Evolutionary conservation across 768 basidiomycete genomes (phyloP).

Genomic region (Sarcodon sp.): DNA sequence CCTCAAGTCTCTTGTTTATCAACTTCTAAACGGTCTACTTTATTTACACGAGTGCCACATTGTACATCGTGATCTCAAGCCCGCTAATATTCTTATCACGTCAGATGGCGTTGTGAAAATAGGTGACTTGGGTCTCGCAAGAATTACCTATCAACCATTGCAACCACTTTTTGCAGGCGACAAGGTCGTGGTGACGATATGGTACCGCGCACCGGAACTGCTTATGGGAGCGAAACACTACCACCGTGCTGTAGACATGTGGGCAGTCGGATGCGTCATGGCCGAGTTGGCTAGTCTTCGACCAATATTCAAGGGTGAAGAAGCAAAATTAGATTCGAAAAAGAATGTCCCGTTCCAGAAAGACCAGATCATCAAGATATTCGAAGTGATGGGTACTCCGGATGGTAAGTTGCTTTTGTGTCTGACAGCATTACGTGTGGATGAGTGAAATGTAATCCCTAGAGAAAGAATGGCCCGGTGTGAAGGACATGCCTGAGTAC

Average conservation of each 20-base stretch:
- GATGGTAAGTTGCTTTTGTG: constrained; percentile 38
- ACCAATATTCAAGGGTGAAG: constrained; percentile 98
- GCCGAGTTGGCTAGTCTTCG: constrained; percentile 88
- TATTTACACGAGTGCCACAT: constrained; percentile 95
- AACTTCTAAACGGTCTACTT: constrained; percentile 85
- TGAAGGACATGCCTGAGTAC: constrained; percentile 82
- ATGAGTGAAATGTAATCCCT: background rate
- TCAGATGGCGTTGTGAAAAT: constrained; percentile 87
- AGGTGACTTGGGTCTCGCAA: constrained; percentile 92
- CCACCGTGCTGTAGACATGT: constrained; percentile 91
- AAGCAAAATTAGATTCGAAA: constrained; percentile 93
- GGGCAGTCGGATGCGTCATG: constrained; percentile 97
- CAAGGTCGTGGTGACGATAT: constrained; percentile 98
- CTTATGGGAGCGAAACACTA: constrained; percentile 96
- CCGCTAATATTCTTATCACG: constrained; percentile 95
- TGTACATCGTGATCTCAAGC: constrained; percentile 95
- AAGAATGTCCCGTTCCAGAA: constrained; percentile 96
- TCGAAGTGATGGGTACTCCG: constrained; percentile 87
- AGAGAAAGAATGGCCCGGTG: constrained; percentile 85
- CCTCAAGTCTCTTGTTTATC: constrained; percentile 88
- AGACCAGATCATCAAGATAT: constrained; percentile 92
- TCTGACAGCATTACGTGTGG: background rate
- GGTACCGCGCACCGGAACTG: constrained; percentile 97
- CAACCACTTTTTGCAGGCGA: constrained; percentile 89
- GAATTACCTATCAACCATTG: constrained; percentile 82